phyloP scores from a whole-genome alignment of 306 rosid species.

The Canavalia ensiformis region DNA sequence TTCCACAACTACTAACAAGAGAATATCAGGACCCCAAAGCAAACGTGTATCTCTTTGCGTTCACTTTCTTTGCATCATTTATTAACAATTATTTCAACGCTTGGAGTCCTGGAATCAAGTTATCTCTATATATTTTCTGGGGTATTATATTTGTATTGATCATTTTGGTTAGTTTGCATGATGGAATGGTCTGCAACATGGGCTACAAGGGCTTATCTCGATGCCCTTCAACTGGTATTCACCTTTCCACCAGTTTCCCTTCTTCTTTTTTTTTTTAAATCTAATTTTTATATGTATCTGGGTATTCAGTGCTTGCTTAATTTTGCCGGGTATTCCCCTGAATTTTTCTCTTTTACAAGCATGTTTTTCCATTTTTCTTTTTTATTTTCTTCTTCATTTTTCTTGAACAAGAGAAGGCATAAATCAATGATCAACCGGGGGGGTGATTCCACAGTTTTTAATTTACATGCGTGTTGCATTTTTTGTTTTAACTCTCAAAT shows the following conservation, averaged over 20 bases:
- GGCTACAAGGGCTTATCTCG: slow-evolving; percentile 73
- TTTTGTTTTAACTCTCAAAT: neutral
- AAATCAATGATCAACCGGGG: slow-evolving; percentile 4
- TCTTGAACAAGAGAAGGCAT: neutral
- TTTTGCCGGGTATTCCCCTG: slow-evolving; percentile 3
- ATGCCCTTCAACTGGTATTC: slow-evolving; percentile 64
- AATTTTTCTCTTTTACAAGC: neutral
- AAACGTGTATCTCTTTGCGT: slow-evolving; percentile 5
- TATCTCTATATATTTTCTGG: neutral
- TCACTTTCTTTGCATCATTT: neutral
- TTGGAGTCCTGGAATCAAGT: slow-evolving; percentile 7
- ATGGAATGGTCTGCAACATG: slow-evolving; percentile 73
- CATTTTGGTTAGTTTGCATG: neutral
- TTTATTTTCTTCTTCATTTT: neutral
- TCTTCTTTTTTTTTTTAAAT: too few species aligned
- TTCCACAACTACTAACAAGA: neutral
- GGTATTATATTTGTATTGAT: neutral
- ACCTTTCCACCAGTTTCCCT: neutral
- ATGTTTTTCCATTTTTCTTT: neutral
- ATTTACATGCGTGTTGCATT: neutral
- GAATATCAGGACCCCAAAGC: neutral
- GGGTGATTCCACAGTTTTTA: neutral
- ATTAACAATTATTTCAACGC: neutral
- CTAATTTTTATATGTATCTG: neutral
- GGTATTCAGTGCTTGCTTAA: neutral